Evolutionary conservation across 1,284 basidiomycete species (phyloP), one percentile per base, ranked within the genome.

Genomic region (Salmacisia buchloeana): DNA sequence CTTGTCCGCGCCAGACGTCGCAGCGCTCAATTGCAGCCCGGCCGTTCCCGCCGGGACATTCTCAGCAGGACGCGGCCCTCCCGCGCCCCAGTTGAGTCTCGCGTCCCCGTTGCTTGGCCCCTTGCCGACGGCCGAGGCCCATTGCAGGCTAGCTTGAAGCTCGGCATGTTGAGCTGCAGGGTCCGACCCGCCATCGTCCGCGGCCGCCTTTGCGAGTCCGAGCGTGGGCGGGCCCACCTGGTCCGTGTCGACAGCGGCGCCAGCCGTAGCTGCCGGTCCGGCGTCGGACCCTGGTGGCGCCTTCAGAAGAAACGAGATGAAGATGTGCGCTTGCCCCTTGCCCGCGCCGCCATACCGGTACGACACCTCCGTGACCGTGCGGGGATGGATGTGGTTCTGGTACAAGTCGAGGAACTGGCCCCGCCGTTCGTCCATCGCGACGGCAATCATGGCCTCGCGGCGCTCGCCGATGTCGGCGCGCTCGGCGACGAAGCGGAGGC

Each of bases 391-490:
- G 70, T 89, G 82, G 35, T 86, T 86, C 81, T 97, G 91, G 29
- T 54, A 54, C 54, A 98, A 84, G 15, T 86, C 86, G 68, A 97
- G 83, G 81, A 97, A 99, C 74, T 92, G 94, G 25, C 67, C 52
- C 1, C 92, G 90, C 69, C 82, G 83, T 78, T 99, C 96, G 25
- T 94, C 93, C 61, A 98, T 90, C 75, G 91, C 90, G 38, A 97
- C 91, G 72, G 90, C 91, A 69, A 98, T 84, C 60, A 98, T 83
- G 0, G 90, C 94, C 81, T 99, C 96, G 61, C 90, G 86, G 36
- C 94, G 88, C 81, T 98, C 96, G 71, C 96, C 96, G 35, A 98
- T 84, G 80, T 97, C 93, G 18, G 96, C 96, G 63, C 96, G 91
- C 79, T 99, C 96, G 15, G 96, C 90, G 27, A 99, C 94, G 77